A percentile compares a stretch with the other conserved stretches of the same genome.
phyloP scores from a whole-genome alignment of 768 basidiomycete species.

The Pleurotus pulmonarius region DNA sequence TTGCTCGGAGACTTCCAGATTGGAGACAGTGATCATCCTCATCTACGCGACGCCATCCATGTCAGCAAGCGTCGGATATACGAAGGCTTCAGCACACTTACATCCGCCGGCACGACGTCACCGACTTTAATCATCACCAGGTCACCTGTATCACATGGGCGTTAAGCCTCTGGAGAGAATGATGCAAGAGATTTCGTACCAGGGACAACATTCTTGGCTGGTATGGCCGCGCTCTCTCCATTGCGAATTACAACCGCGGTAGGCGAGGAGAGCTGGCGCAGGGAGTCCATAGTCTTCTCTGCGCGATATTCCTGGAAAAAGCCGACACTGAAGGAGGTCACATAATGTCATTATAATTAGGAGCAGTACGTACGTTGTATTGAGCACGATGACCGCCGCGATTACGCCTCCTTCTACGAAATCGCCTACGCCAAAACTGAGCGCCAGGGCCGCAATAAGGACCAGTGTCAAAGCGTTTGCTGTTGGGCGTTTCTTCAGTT shows the following conservation, averaged over 20 bases:
- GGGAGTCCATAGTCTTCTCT: conserved; percentile 6
- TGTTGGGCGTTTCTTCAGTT: neutral
- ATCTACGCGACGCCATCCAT: neutral
- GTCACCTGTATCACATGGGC: conserved; percentile 1
- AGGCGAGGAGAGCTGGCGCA: conserved; percentile 3
- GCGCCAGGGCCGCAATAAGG: conserved; percentile 1
- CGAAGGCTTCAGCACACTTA: neutral
- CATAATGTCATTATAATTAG: neutral
- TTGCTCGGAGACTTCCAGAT: conserved; percentile 4
- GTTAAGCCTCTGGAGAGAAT: neutral
- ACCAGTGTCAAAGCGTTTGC: conserved; percentile 6
- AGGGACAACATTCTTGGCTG: conserved; percentile 9
- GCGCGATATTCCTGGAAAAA: conserved; percentile 6
- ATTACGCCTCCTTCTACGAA: conserved; percentile 5
- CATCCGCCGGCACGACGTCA: conserved; percentile 6
- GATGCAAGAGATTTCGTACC: neutral
- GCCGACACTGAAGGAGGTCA: neutral
- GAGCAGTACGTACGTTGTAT: neutral
- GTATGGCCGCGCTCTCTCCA: conserved; percentile 7
- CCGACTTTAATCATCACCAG: conserved; percentile 7
- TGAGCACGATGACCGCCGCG: conserved; percentile 3
- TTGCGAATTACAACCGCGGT: conserved; percentile 6
- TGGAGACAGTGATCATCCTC: conserved; percentile 3
- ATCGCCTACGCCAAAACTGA: neutral
- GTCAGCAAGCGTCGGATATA: no score